Evolutionary conservation across 805 yeast species (phyloP), one percentile per base, ranked within the genome.

Genomic region (Pichia manshurica): DNA sequence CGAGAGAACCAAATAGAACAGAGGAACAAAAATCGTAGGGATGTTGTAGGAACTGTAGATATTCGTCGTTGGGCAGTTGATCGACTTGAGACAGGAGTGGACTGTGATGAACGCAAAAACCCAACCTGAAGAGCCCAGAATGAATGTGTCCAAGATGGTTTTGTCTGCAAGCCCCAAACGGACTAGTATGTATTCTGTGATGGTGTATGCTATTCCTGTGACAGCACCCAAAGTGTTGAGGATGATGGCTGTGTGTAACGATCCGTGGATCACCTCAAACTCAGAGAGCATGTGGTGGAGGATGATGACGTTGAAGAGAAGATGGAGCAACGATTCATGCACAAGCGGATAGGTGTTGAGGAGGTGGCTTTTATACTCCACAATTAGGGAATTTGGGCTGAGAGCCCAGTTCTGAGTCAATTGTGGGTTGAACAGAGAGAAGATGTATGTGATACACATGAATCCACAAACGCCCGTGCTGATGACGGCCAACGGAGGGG

Each of bases 241-340:
- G 15, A 88, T 81, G 40, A 89, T 71, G 4, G 95, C 96, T 4
- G 96, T 84, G 63, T 87, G 79, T 3, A 88, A 84, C 0, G 97
- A 87, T 5, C 96, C 97, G 58, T 87, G 83, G 20, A 66, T 61
- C 47, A 73, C 68, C 69, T 88, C 96, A 63, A 82, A 88, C 44
- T 72, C 70, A 12, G 82, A 69, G 56, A 87, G 62, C 19, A 85
- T 79, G 0, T 83, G 75, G 49, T 75, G 69, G 39, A 88, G 60
- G 1, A 83, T 74, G 34, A 78, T 50, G 8, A 78, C 48, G 56
- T 87, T 87, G 56, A 84, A 65, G 4, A 75, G 40, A 61, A 88
- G 67, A 61, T 87, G 95, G 44, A 81, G 51, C 20, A 78, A 53
- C 20, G 76, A 73, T n/a, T 69, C 57, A 63, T 88, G 96, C 25